These are phyloP conservation scores for Kappamyces sp. DNA, from an alignment of 192 early-diverging fungal species.

Conservation along the genomic window DNA sequence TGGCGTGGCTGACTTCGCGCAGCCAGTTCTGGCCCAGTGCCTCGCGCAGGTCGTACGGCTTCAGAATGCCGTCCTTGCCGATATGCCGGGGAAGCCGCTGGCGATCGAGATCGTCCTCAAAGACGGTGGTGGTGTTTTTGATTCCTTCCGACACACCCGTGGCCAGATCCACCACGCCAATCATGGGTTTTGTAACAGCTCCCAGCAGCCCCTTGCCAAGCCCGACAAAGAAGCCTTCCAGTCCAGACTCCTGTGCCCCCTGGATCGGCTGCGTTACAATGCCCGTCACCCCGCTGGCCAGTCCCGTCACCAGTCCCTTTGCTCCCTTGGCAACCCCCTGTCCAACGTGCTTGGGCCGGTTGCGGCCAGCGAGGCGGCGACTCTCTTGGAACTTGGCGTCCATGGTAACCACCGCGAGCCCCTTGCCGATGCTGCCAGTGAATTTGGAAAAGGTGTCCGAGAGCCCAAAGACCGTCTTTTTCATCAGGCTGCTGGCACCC, in stretches of 20 bases:
- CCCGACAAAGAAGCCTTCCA: constrained; percentile 91
- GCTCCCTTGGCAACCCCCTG: constrained; percentile 85
- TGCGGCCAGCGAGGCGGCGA: constrained; percentile 68
- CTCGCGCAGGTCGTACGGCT: constrained; percentile 66
- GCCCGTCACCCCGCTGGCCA: constrained; percentile 82
- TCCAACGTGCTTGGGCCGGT: constrained; percentile 84
- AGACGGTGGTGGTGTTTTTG: constrained; percentile 87
- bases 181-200: constrained; percentile 88
- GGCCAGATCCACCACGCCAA: constrained; percentile 92
- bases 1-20: constrained; percentile 68
- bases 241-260: constrained; percentile 81
- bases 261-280: constrained; percentile 79
- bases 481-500: constrained; percentile 67
- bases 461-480: constrained; percentile 95
- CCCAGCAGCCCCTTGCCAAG: constrained; percentile 92
- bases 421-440: constrained; percentile 94
- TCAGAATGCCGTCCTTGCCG: constrained; percentile 77
- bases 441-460: constrained; percentile 93
- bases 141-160: constrained; percentile 81
- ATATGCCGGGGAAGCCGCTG: constrained; percentile 80
- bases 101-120: constrained; percentile 77
- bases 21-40: constrained; percentile 84
- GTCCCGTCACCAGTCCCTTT: constrained; percentile 71
- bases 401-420: constrained; percentile 88
- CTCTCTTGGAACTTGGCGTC: constrained; percentile 85